phyloP scores from a whole-genome alignment of 2,329 filamentous ascomycete genomes.

The Mycosphaerella sp. region DNA sequence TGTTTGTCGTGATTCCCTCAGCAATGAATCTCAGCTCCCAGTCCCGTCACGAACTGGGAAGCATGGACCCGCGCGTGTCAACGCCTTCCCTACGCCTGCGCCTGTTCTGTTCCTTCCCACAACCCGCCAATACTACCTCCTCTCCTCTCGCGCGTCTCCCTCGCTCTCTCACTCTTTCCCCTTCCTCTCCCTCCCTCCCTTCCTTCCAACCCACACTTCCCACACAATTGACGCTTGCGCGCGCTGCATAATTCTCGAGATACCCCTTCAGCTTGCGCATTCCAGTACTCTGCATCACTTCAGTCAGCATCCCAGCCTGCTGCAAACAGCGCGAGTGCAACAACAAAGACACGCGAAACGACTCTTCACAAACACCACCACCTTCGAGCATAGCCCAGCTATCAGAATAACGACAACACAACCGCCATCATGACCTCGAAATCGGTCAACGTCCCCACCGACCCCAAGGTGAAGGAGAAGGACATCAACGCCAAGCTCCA shows the following conservation, averaged over 20 bases:
- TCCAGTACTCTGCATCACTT: slow-evolving; percentile 2
- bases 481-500: slow-evolving; percentile 92
- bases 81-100: too few species aligned
- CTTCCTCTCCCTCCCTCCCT: neutral
- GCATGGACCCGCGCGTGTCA: too few species aligned
- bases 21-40: too few species aligned
- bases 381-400: neutral
- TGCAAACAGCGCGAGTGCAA: slow-evolving; percentile 5
- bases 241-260: slow-evolving; percentile 9
- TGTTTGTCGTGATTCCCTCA: too few species aligned
- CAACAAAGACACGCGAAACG: slow-evolving; percentile 1
- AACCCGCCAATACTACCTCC: neutral
- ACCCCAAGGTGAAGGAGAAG: slow-evolving; percentile 69
- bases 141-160: neutral
- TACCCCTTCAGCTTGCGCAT: slow-evolving; percentile 6
- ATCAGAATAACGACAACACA: slow-evolving; percentile 2
- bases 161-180: neutral
- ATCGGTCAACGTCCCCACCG: slow-evolving; percentile 64
- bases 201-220: neutral
- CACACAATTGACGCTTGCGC: slow-evolving; percentile 3
- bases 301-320: slow-evolving; percentile 7
- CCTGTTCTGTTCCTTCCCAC: neutral
- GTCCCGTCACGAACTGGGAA: too few species aligned
- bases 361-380: neutral
- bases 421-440: slow-evolving; percentile 29